A percentile compares a stretch with the other conserved stretches of the same genome.
phyloP scores from a whole-genome alignment of 164 flowering plant species.

The Magnolia changhungtana region DNA sequence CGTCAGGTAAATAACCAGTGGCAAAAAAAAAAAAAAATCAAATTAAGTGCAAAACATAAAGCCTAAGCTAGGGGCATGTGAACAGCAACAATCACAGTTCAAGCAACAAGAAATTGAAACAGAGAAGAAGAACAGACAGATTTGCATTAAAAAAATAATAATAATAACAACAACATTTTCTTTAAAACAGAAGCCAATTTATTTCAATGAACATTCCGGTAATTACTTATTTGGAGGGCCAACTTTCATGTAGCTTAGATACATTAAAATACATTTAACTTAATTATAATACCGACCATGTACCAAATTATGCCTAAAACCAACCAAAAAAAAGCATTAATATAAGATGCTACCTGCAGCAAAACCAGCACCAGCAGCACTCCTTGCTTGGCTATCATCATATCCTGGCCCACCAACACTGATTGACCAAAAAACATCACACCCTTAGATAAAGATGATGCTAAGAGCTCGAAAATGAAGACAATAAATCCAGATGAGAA shows the following conservation, averaged over 20 bases:
- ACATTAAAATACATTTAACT: not conserved
- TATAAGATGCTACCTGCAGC: conserved; percentile 26
- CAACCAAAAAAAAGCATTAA: not conserved
- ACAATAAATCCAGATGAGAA: not conserved
- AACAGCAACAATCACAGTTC: no score
- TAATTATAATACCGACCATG: not conserved
- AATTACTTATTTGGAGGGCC: not conserved
- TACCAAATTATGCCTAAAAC: not conserved
- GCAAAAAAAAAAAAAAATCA: no score
- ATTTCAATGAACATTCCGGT: not conserved
- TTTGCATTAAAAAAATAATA: no score
- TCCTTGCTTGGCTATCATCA: conserved; percentile 22
- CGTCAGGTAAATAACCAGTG: no score
- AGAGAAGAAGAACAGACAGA: no score
- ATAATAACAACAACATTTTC: not conserved
- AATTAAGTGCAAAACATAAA: no score
- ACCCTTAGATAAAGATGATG: conserved; percentile 3
- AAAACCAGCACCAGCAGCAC: conserved; percentile 15
- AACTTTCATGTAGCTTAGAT: no score
- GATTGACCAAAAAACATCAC: conserved; percentile 8
- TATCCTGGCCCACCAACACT: conserved; percentile 21
- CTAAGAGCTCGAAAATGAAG: not conserved
- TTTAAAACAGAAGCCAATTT: not conserved
- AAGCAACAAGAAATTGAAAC: no score
- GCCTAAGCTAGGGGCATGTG: no score